These are phyloP conservation scores for Litsea cubeba DNA, from an alignment of 164 flowering plant species.

Conservation along the genomic window DNA sequence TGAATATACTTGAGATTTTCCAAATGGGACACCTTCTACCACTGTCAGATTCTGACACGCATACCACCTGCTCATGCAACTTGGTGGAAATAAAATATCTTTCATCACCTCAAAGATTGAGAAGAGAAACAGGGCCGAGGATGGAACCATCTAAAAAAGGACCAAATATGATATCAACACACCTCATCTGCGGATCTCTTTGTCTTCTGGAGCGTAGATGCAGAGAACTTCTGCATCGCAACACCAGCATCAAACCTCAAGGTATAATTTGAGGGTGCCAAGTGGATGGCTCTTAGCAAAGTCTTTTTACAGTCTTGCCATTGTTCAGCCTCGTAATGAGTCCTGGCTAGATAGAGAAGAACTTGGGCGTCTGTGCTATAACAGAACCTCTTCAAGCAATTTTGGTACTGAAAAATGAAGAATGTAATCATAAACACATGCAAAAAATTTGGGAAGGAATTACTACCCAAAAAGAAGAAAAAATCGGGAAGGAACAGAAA, in stretches of 20 bases:
- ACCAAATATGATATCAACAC: background rate
- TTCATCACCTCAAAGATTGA: background rate
- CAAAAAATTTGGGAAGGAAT: background rate
- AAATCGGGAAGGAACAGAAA: background rate
- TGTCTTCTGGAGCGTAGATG: constrained; percentile 78
- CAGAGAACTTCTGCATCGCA: constrained; percentile 90
- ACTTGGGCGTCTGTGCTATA: constrained; percentile 80
- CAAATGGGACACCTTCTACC: too few relatives aligned
- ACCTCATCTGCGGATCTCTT: constrained; percentile 96
- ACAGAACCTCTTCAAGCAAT: constrained; percentile 87
- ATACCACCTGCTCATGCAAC: too few relatives aligned
- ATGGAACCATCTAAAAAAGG: background rate
- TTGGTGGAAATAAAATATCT: background rate
- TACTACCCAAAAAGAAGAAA: background rate
- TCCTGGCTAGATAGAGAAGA: constrained; percentile 88
- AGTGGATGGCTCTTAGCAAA: constrained; percentile 85
- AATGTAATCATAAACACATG: constrained; percentile 3
- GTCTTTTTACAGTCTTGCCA: constrained; percentile 97
- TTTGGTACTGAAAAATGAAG: constrained; percentile 70
- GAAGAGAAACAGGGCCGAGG: background rate
- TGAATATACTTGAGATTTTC: too few relatives aligned
- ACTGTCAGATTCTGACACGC: too few relatives aligned
- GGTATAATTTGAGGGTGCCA: constrained; percentile 91
- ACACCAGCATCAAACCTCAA: constrained; percentile 92
- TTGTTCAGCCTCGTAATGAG: constrained; percentile 98